phyloP scores from a whole-genome alignment of 768 basidiomycete genomes.

The Paxillus ammoniavirescens region DNA sequence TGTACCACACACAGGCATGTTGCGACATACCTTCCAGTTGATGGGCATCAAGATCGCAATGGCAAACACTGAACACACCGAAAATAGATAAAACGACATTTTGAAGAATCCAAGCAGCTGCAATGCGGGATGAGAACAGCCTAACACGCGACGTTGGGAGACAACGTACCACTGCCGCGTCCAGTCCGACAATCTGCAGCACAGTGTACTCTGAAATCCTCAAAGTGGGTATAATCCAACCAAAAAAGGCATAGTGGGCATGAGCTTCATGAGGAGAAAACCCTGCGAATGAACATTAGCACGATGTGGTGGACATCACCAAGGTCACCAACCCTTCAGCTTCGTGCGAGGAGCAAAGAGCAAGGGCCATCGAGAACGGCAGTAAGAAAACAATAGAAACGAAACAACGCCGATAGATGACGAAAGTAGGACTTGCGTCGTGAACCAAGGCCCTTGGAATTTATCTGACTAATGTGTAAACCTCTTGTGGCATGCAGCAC shows the following conservation, averaged over 20 bases:
- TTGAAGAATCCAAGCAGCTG: slow-evolving; percentile 95
- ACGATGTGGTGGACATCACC: background rate
- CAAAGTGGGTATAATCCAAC: slow-evolving; percentile 95
- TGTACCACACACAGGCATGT: background rate
- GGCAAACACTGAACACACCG: slow-evolving; percentile 80
- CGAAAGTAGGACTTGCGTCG: slow-evolving; percentile 83
- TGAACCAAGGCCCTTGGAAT: slow-evolving; percentile 95
- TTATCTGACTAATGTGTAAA: slow-evolving; percentile 45
- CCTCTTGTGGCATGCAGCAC: background rate
- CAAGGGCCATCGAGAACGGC: slow-evolving; percentile 83
- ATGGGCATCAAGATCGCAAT: slow-evolving; percentile 88
- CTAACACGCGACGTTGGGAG: background rate
- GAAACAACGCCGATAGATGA: slow-evolving; percentile 72
- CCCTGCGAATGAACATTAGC: slow-evolving; percentile 42
- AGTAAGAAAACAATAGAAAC: slow-evolving; percentile 87
- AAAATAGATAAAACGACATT: slow-evolving; percentile 91
- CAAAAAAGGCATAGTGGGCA: slow-evolving; percentile 83
- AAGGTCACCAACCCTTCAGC: slow-evolving; percentile 70
- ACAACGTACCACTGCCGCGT: slow-evolving; percentile 86
- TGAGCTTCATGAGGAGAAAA: slow-evolving; percentile 95
- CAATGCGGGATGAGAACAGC: background rate
- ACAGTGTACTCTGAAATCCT: slow-evolving; percentile 89
- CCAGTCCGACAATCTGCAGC: slow-evolving; percentile 93
- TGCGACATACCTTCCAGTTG: slow-evolving; percentile 75
- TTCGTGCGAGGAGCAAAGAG: slow-evolving; percentile 93